A percentile compares a stretch with the other conserved stretches of the same genome.
Evolutionary conservation across 176 grass and related monocot genomes (phyloP).

Genomic region (Chloris gayana): DNA sequence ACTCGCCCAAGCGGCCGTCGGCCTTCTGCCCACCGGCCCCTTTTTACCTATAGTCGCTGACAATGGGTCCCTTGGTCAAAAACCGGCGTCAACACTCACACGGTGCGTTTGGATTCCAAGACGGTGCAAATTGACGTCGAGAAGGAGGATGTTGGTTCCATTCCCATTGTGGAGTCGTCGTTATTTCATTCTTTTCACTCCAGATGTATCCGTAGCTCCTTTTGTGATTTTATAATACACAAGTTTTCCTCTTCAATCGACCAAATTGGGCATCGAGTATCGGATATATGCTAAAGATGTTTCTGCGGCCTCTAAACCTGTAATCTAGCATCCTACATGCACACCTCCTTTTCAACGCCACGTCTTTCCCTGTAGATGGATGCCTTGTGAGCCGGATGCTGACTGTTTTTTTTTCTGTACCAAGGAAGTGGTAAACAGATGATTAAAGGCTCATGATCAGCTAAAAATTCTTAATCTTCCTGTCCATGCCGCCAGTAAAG

Average conservation of each 20-base stretch:
- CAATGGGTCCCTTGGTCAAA: too few species aligned
- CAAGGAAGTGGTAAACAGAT: neutral
- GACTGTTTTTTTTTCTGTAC: neutral
- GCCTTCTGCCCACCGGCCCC: too few species aligned
- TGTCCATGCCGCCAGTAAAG: too few species aligned
- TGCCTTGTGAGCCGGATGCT: neutral
- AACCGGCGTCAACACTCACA: too few species aligned
- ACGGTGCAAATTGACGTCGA: neutral
- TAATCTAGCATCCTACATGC: neutral
- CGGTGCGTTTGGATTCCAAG: neutral
- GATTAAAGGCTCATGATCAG: neutral
- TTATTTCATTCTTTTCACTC: neutral
- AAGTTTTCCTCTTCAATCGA: neutral
- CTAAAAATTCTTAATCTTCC: too few species aligned
- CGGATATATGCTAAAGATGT: constrained; percentile 12
- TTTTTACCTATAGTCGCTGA: too few species aligned
- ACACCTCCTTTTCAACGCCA: too few species aligned
- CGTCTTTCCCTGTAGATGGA: neutral
- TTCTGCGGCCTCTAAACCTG: too few species aligned
- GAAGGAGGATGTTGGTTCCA: neutral
- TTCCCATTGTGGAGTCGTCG: neutral
- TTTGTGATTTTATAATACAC: neutral
- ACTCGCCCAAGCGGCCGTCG: too few species aligned
- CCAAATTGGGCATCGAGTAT: neutral
- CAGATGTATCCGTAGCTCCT: neutral